phyloP scores from a whole-genome alignment of 2,329 filamentous ascomycete genomes.

The Torrubiella hemipterigena region DNA sequence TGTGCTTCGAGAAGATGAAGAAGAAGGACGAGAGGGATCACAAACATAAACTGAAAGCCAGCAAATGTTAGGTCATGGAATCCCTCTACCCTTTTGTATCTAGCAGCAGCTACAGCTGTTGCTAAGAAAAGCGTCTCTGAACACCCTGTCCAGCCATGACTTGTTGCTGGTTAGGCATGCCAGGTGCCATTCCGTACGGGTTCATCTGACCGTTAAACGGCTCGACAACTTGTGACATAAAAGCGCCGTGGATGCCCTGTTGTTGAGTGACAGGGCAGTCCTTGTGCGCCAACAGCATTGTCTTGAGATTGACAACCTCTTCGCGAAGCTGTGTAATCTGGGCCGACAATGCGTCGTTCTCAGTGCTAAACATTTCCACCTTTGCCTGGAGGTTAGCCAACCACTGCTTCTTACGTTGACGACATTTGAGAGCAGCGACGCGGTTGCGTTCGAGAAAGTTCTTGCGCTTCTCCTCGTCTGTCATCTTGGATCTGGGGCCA shows the following conservation, averaged over 20 bases:
- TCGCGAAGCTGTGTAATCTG: slow-evolving; percentile 80
- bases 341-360: slow-evolving; percentile 77
- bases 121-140: slow-evolving; percentile 45
- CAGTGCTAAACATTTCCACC: slow-evolving; percentile 81
- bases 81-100: too few relatives aligned
- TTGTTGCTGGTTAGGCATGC: slow-evolving; percentile 37
- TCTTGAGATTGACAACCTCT: slow-evolving; percentile 92
- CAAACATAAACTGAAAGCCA: too few relatives aligned
- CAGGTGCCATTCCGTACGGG: slow-evolving; percentile 44
- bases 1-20: too few relatives aligned
- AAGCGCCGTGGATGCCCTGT: slow-evolving; percentile 50
- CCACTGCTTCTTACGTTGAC: slow-evolving; percentile 98
- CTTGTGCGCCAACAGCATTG: slow-evolving; percentile 83
- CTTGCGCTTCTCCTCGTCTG: slow-evolving; percentile 94
- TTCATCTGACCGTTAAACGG: slow-evolving; percentile 44
- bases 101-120: slow-evolving; percentile 7
- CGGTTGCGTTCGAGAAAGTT: slow-evolving; percentile 96
- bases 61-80: neutral
- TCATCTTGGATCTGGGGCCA: slow-evolving; percentile 69
- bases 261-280: slow-evolving; percentile 88
- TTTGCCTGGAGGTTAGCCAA: slow-evolving; percentile 87
- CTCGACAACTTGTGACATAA: slow-evolving; percentile 44
- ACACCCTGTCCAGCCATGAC: slow-evolving; percentile 44
- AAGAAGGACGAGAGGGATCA: too few relatives aligned
- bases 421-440: slow-evolving; percentile 90